Evolutionary conservation across 371 early-diverging fungal species (phyloP), one percentile per base, ranked within the genome.

Genomic region (Syncephalastrum sp.): DNA sequence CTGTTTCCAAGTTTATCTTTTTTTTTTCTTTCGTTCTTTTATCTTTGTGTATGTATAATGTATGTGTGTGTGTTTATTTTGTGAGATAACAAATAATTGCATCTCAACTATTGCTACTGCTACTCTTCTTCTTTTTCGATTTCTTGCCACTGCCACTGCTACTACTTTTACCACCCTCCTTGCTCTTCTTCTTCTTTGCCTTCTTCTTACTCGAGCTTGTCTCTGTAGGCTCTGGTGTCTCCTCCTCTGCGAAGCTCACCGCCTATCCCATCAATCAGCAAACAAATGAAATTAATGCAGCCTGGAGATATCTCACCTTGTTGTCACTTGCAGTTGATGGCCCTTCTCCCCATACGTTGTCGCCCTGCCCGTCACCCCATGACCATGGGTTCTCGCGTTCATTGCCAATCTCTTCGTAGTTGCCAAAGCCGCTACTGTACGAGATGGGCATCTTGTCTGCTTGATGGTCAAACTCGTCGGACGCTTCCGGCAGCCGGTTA

Each of bases 331-430:
- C 23, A 8, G 23, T 19, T 15, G 47, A 46, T 23, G 16, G 47
- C 6, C 15, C 16, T 46, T 19, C 47, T 23, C 38, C 38, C 38
- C 38, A 33, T 10, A 33, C 38, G 12, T 33, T 33, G 38, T 33
- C 38, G 38, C 24, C 15, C 16, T 42, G 54, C 12, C 52, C 24
- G 47, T 47, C 52, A 52, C 51, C 54, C 49, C 25, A 42, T 0
- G 58, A 58, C 66, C 61, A 61, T 19, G 61, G 61, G 38, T 66
- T 66, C 14, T 54, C 55, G 21, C 24, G 41, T 16, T 49, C 48
- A 15, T 55, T 58, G 10, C 59, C 66, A 51, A 66, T 66, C 44
- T 66, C 66, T 46, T 66, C 66, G 55, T 66, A 66, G 8, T 53
- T 55, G 15, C 66, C 60, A 47, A 59, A 56, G 0, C 59, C 64